These are phyloP conservation scores for Spizellomyces sp. DNA, from an alignment of 192 early-diverging fungal species.

Conservation along the genomic window DNA sequence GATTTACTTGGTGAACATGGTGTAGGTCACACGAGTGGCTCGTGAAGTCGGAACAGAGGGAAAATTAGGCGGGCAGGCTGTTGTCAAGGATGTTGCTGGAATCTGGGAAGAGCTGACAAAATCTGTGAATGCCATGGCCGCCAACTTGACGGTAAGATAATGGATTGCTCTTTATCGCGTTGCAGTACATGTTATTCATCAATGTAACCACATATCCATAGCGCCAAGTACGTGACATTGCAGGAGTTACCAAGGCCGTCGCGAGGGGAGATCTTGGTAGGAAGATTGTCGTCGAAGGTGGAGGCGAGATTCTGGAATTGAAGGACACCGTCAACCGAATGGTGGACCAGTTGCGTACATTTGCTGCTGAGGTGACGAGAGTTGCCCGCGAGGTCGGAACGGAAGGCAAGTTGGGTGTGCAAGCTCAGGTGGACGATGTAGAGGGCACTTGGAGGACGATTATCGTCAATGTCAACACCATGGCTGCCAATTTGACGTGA, in stretches of 20 bases:
- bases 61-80: constrained; percentile 69
- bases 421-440: constrained; percentile 53
- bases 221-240: constrained; percentile 65
- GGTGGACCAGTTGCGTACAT: constrained; percentile 58
- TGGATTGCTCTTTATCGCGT: constrained; percentile 5
- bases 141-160: constrained; percentile 43
- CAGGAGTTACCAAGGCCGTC: constrained; percentile 63
- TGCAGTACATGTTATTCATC: too few relatives aligned
- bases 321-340: constrained; percentile 67
- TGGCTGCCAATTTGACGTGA: constrained; percentile 57
- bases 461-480: constrained; percentile 63
- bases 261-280: constrained; percentile 63
- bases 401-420: constrained; percentile 68
- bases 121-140: constrained; percentile 68
- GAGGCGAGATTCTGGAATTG: constrained; percentile 62
- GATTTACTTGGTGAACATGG: too few relatives aligned
- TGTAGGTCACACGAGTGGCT: constrained; percentile 51
- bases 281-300: constrained; percentile 60
- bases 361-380: constrained; percentile 63
- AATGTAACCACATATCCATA: too few relatives aligned
- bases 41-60: constrained; percentile 56
- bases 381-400: constrained; percentile 57
- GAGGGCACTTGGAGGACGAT: constrained; percentile 55
- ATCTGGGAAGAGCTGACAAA: constrained; percentile 64
- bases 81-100: constrained; percentile 47